Percentiles rank a stretch among this genome's conserved stretches.
These are phyloP conservation scores for Trypanosomatidae sp. DNA, from an alignment of 208 protist genomes.

Conservation along the genomic window DNA sequence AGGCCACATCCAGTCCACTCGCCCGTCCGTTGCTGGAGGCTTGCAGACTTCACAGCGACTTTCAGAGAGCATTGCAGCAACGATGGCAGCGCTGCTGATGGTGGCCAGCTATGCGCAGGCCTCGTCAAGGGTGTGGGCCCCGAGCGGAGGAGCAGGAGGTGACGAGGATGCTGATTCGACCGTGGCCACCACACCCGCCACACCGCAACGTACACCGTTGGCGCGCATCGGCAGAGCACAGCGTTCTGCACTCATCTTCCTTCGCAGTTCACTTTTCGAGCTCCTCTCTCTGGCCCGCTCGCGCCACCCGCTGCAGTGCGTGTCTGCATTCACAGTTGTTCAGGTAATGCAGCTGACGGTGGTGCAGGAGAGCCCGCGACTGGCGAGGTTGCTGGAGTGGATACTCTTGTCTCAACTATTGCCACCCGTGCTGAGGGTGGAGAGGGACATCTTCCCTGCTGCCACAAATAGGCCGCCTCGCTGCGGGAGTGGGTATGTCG, in stretches of 20 bases:
- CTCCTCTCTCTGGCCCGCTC: not conserved
- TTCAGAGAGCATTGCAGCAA: not conserved
- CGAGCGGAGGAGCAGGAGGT: not conserved
- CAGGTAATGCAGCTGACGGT: conserved; percentile 9
- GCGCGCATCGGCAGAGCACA: not conserved
- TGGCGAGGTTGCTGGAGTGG: conserved; percentile 1
- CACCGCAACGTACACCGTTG: not conserved
- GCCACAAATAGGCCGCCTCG: not conserved
- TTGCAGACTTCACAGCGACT: not conserved
- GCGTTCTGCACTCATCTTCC: not conserved
- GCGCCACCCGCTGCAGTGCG: not conserved
- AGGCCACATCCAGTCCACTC: not conserved
- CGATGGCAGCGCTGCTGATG: conserved; percentile 11
- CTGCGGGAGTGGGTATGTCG: not conserved
- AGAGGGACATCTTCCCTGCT: not conserved
- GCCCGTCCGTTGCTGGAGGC: not conserved
- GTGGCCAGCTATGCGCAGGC: conserved; percentile 8
- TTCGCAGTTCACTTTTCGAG: conserved; percentile 2
- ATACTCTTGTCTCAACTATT: not conserved
- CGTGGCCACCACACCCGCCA: not conserved
- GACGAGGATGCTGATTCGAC: not conserved
- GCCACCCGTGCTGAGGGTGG: not conserved
- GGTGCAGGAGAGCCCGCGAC: not conserved
- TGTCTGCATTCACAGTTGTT: not conserved
- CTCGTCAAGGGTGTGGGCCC: conserved; percentile 15